Base-by-base conservation (phyloP, 495 filamentous ascomycete species). In the Penicillium steckii region DNA sequence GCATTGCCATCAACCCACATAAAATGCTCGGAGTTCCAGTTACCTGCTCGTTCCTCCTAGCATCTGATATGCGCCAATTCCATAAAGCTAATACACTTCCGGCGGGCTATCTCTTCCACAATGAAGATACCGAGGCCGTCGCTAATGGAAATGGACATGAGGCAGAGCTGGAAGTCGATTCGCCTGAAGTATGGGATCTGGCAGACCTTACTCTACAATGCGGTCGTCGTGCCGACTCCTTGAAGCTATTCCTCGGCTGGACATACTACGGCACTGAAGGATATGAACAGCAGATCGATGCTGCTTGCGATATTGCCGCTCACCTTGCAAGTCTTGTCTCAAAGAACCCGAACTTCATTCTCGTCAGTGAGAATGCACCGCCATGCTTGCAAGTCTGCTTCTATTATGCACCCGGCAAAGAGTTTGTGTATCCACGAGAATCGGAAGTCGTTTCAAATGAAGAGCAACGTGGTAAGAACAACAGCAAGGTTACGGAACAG, bases 341-440 rank as follows among this genome's bases (percentile, higher is more conserved):
- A 2, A 40, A 72, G 25, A 66, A 76, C 23, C 55, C 66, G 2
- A 71, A 92, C 61, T 86, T 97, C 60, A 70, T 81, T 35, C 78
- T 95, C 29, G 79, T 95, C 8, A 86, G 83, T 18, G 73, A 84
- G 46, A 84, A 88, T 52, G 89, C 91, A 41, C 87, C 90, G 33
- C 90, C 91, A 5, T 97, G 91, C 71, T 72, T 95, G 59, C 93
- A 97, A 74, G 89, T 97, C 15, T 97, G 93, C 72, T 97, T 96
- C 66, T 95, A 94, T 65, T 93, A 88, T 59, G 83, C 83, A 0
- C 81, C 82, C 0, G 76, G 72, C 21, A 80, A 84, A 4, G 51
- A 68, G 55, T 57, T 89, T 13, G 57, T 72, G 1, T 66, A 71
- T 48, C 62, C 64, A 26, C 69, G 68, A n/a, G 33, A 37, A 17